These are phyloP conservation scores for Populus nigra DNA, from an alignment of 345 rosid genomes.

Conservation along the genomic window DNA sequence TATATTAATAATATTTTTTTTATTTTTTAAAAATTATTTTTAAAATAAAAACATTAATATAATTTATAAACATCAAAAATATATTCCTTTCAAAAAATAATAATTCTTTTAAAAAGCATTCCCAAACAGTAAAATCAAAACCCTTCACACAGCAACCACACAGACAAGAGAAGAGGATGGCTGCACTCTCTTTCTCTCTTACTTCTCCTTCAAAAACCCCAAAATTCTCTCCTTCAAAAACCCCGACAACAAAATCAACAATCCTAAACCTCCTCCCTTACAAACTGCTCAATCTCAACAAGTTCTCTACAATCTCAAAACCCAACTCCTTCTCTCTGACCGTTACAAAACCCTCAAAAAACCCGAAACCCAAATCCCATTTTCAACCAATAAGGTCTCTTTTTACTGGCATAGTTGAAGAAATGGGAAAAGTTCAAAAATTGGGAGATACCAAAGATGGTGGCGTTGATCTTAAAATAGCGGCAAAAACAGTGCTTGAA, in stretches of 20 bases:
- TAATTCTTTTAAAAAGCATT: too few species aligned
- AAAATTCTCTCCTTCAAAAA: background rate
- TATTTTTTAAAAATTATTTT: too few species aligned
- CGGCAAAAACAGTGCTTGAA: constrained; percentile 56
- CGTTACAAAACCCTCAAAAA: background rate
- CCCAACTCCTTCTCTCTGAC: background rate
- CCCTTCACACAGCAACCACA: background rate
- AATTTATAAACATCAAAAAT: too few species aligned
- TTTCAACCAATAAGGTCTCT: constrained; percentile 39
- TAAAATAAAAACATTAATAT: too few species aligned
- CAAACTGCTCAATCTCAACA: background rate
- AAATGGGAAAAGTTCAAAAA: constrained; percentile 61
- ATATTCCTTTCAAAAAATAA: too few species aligned
- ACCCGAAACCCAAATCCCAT: background rate
- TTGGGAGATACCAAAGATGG: constrained; percentile 54
- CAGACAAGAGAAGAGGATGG: background rate
- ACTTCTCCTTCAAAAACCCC: background rate
- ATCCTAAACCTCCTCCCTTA: background rate
- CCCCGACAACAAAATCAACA: background rate
- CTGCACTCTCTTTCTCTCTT: background rate
- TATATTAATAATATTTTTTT: too few species aligned
- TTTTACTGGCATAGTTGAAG: constrained; percentile 89
- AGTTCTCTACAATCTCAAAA: background rate
- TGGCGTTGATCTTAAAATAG: constrained; percentile 63
- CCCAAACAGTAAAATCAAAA: too few species aligned